Evolutionary conservation across 208 protist species (phyloP), one percentile per base, ranked within the genome.

Genomic region (Trypanosoma avium): DNA sequence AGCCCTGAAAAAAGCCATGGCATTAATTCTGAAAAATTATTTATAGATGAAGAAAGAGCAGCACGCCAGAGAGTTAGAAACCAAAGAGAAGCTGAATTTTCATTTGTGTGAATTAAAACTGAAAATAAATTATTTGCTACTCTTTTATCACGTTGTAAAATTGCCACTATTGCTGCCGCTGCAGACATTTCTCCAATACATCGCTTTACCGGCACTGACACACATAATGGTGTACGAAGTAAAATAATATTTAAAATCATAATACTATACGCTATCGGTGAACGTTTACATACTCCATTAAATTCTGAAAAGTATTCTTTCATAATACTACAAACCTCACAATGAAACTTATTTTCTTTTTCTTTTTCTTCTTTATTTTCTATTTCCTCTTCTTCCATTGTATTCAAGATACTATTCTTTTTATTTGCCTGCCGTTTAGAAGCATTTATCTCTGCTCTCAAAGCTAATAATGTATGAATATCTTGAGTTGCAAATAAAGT

Each of bases 401-500:
- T 30, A 2, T 30, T 10, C 13, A 32, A 57, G 13, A 29, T 10
- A 15, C 3, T 27, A 30, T 49, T 33, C 3, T 10, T 26, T 26
- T 9, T 24, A 45, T 33, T 26, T 1, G 9, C 43, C n/a, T 36
- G 24, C 22, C 1, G 24, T 3, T 26, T 22, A 19, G 33, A 22
- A 45, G 27, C 17, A 4, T 21, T 9, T 5, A 19, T 21, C 19
- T 19, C 21, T 15, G 46, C 4, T 17, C 21, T n/a, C 15, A 67
- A 26, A 10, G 45, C 43, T 4, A 67, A 30, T 26, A 67, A 49
- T 19, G 81, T 82, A 68, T 88, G 79, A 61, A 93, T 83, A 73
- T 93, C 86, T 70, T 90, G 81, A 22, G 81, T 77, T 13, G 73
- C 79, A 62, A 88, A 93, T 15, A 90, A 55, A 8, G 74, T 81